phyloP scores from a whole-genome alignment of 495 filamentous ascomycete species.

The Xylaria bambusicola region DNA sequence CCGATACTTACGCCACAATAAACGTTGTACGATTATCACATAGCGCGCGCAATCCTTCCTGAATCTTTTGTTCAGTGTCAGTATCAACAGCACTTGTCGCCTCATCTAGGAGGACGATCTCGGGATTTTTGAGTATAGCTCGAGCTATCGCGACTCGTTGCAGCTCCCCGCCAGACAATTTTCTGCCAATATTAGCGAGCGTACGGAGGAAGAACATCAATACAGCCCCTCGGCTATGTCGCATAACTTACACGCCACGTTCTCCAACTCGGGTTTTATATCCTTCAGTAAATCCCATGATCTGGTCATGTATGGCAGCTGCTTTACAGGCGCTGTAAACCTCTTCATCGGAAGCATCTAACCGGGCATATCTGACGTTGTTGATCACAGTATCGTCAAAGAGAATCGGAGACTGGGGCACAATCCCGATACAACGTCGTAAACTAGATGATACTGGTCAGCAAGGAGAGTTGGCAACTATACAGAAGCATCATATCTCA shows the following conservation, averaged over 20 bases:
- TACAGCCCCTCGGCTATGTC: not conserved
- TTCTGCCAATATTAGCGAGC: constrained; percentile 35
- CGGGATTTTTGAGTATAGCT: constrained; percentile 54
- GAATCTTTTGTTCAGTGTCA: constrained; percentile 73
- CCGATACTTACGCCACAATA: constrained; percentile 58
- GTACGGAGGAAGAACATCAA: not conserved
- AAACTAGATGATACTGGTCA: constrained; percentile 48
- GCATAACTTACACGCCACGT: constrained; percentile 50
- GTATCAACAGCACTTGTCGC: constrained; percentile 61
- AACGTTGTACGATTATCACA: constrained; percentile 62
- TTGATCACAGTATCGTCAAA: constrained; percentile 76
- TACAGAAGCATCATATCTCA: not conserved
- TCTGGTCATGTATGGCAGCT: constrained; percentile 70
- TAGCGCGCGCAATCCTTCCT: constrained; percentile 61
- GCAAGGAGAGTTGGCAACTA: not conserved
- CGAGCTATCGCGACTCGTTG: constrained; percentile 79
- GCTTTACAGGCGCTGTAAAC: constrained; percentile 70
- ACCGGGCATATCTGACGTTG: constrained; percentile 69
- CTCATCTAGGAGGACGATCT: constrained; percentile 59
- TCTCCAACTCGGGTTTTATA: constrained; percentile 66
- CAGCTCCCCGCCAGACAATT: constrained; percentile 73
- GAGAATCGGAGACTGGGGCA: constrained; percentile 67
- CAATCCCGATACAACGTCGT: constrained; percentile 68
- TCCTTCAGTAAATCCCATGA: constrained; percentile 63
- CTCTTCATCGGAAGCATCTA: constrained; percentile 62